Conservation (phyloP, 2,329 filamentous ascomycete genomes). For the Calonectria pseudoreteaudii region DNA sequence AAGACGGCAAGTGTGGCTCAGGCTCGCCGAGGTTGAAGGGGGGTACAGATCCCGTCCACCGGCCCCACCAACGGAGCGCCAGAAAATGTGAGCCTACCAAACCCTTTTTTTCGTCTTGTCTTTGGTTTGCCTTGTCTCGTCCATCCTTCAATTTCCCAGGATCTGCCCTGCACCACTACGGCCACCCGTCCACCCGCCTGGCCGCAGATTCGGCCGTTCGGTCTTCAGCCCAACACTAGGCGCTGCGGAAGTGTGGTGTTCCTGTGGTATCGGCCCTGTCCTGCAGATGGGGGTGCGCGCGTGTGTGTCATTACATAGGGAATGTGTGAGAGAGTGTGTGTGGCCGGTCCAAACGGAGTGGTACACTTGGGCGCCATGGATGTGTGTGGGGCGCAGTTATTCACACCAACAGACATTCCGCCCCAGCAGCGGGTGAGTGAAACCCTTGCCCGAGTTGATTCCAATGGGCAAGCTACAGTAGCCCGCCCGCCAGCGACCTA, state of each 20-base stretch:
- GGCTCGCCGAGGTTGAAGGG: slow-evolving; percentile 21
- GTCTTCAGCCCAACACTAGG: slow-evolving; percentile 1
- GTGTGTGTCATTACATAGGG: slow-evolving; percentile 9
- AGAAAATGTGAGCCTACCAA: slow-evolving; percentile 4
- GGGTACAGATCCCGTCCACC: slow-evolving; percentile 13
- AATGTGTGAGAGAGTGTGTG: slow-evolving; percentile 10
- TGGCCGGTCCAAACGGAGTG: background rate
- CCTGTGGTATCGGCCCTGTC: slow-evolving; percentile 1
- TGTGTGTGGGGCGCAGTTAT: slow-evolving; percentile 18
- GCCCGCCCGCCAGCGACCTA: slow-evolving; percentile 22
- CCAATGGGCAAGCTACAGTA: slow-evolving; percentile 9
- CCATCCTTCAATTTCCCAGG: slow-evolving; percentile 32
- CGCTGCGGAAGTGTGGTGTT: background rate
- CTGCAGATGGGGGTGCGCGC: slow-evolving; percentile 9
- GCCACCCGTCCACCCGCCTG: slow-evolving; percentile 2
- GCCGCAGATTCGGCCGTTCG: background rate
- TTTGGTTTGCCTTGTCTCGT: slow-evolving; percentile 22
- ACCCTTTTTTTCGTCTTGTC: slow-evolving; percentile 8
- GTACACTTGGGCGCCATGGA: background rate
- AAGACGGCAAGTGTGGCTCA: slow-evolving; percentile 12
- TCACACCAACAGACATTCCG: slow-evolving; percentile 21
- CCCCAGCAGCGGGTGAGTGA: slow-evolving; percentile 7
- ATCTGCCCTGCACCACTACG: slow-evolving; percentile 33
- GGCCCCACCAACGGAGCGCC: slow-evolving; percentile 19
- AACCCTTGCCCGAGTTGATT: slow-evolving; percentile 10